A percentile compares a stretch with the other conserved stretches of the same genome.
phyloP scores from a whole-genome alignment of 2,329 filamentous ascomycete genomes.

The Diplocarpon mali region DNA sequence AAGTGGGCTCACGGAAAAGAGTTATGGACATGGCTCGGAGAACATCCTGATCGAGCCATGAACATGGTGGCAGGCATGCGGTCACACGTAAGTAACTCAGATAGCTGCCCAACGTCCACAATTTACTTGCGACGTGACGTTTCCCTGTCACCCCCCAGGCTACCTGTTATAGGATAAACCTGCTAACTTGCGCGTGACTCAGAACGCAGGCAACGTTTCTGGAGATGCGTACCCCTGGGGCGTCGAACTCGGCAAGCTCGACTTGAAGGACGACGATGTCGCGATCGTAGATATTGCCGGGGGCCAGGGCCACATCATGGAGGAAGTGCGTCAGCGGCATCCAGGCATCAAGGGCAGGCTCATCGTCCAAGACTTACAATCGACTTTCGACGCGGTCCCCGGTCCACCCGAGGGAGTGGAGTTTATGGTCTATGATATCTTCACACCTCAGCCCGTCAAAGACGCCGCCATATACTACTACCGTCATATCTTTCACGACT shows the following conservation, averaged over 20 bases:
- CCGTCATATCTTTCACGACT: slow-evolving; percentile 19
- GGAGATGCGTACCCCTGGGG: slow-evolving; percentile 32
- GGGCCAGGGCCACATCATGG: slow-evolving; percentile 17
- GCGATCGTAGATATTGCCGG: slow-evolving; percentile 19
- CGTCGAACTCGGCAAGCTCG: slow-evolving; percentile 54
- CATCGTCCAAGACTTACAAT: slow-evolving; percentile 18
- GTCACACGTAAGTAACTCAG: slow-evolving; percentile 2
- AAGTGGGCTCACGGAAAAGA: slow-evolving; percentile 19
- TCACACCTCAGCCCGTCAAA: slow-evolving; percentile 17
- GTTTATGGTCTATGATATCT: slow-evolving; percentile 26
- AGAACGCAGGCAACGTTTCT: slow-evolving; percentile 8
- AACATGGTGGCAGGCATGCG: slow-evolving; percentile 20
- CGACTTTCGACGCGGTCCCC: slow-evolving; percentile 14
- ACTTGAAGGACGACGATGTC: slow-evolving; percentile 14
- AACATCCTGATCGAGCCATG: slow-evolving; percentile 15
- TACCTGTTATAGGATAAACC: too few relatives aligned
- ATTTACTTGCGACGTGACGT: too few relatives aligned
- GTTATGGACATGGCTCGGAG: slow-evolving; percentile 18
- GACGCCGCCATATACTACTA: slow-evolving; percentile 15
- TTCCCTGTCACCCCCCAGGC: too few relatives aligned
- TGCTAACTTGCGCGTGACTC: too few relatives aligned
- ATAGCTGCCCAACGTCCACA: too few relatives aligned
- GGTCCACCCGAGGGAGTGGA: slow-evolving; percentile 20
- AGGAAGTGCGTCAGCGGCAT: slow-evolving; percentile 14
- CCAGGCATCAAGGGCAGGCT: slow-evolving; percentile 16